Base-by-base conservation (phyloP, 257 asterid genomes). In the Nyctanthes arbortristis region DNA sequence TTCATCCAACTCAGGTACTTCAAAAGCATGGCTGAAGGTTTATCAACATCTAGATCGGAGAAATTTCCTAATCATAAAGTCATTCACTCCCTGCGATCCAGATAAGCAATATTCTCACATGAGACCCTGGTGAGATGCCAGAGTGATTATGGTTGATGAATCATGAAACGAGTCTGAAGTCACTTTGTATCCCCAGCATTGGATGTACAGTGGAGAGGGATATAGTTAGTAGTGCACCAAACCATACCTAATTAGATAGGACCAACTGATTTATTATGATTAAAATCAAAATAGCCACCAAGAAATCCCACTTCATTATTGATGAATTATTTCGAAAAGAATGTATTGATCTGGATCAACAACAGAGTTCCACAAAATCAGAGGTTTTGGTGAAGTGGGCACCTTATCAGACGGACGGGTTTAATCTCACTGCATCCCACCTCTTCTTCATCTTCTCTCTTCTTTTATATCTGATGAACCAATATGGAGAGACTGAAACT, bases 1-100 rank as follows among this genome's bases (percentile, higher is more conserved):
- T n/a, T n/a, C n/a, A 94, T 86, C 98, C 98, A 92, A 33, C 76
- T 89, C 61, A 86, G 78, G 77, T 80, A 89, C 80, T 89, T 92
- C 60, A 89, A 69, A 16, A 88, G 75, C 84, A 92, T 80, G 40
- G 84, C 69, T 4, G 88, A 80, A 55, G 96, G 96, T 84, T 92
- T 88, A 27, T 92, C 98, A 24, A 89, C 82, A 79, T 92, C 96
- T 0, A 86, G 87, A 85, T 92, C 96, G 76, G 22, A 92, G 85
- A 69, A 92, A 92, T 71, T 96, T 88, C 7, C 96, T 81, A 65
- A 92, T 70, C 96, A 81, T 88, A 60, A 78, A 68, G 65, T 92
- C 96, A 75, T 92, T 92, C 63, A 75, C 74, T 55, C 83, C 96
- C 96, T 92, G 85, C 73, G 58, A 69, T 60, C 47, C 32, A 61